A percentile compares a stretch with the other conserved stretches of the same genome.
These are phyloP conservation scores for Neopestalotiopsis clavispora DNA, from an alignment of 2,329 filamentous ascomycete genomes.

Conservation along the genomic window DNA sequence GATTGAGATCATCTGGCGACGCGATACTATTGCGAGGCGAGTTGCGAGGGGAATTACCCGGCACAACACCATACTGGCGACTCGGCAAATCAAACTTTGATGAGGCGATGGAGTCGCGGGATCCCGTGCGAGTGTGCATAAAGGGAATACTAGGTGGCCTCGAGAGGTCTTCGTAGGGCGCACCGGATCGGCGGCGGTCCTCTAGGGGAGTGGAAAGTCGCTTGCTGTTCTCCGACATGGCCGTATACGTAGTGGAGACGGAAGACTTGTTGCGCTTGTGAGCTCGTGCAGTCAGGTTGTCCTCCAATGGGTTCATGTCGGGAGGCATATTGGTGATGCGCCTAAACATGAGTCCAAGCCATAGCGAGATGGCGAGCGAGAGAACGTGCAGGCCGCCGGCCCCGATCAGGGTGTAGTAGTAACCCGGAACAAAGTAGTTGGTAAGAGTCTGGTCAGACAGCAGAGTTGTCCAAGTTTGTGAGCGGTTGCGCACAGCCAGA, in stretches of 20 bases:
- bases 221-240: conserved; percentile 58
- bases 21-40: conserved; percentile 45
- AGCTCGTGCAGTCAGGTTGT: conserved; percentile 74
- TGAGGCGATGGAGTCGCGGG: conserved; percentile 60
- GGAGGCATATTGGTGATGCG: conserved; percentile 83
- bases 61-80: conserved; percentile 58
- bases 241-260: conserved; percentile 50
- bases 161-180: conserved; percentile 49
- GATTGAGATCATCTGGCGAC: conserved; percentile 51
- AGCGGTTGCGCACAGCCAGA: conserved; percentile 49
- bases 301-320: conserved; percentile 93
- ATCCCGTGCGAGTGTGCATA: conserved; percentile 74
- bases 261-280: conserved; percentile 79
- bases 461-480: conserved; percentile 68
- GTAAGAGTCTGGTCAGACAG: conserved; percentile 61
- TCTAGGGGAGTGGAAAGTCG: conserved; percentile 56
- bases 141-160: conserved; percentile 72
- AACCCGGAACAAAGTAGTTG: conserved; percentile 65
- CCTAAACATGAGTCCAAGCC: conserved; percentile 78
- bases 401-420: conserved; percentile 70
- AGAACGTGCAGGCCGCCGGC: conserved; percentile 72
- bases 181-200: conserved; percentile 46
- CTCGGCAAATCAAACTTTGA: conserved; percentile 58
- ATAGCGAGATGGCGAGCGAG: conserved; percentile 74
- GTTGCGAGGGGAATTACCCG: conserved; percentile 32